Evolutionary conservation across 768 basidiomycete species (phyloP), one percentile per base, ranked within the genome.

Genomic region (Pulveroboletus sp.): DNA sequence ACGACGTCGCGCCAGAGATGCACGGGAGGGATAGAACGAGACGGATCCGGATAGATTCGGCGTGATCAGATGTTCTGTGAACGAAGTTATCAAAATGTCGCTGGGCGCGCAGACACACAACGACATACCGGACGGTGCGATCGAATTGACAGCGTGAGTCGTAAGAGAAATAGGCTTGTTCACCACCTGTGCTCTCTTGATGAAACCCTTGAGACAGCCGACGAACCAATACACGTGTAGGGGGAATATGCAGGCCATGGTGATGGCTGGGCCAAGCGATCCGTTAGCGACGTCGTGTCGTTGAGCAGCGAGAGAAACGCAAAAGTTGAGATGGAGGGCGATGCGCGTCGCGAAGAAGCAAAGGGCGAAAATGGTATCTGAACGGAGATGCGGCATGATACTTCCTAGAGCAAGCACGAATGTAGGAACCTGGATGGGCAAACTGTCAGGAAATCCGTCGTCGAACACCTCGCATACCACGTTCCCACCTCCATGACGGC

Each of bases 191-290:
- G 57, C 59, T 3, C 72, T 62, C 54, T 70, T 70, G 33, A 74
- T 30, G 53, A 80, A 76, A 1, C 79, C 78, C 51, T 68, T 69
- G 39, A 82, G 26, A 47, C 76, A 80, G 10, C 75, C 75, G 2
- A 55, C 45, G 64, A 83, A 82, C 81, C 81, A 83, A 33, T 70
- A 57, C 2, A 70, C 72, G 53, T 83, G 81, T 42, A 83, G 61
- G 8, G 77, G 73, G 32, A 79, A 69, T 26, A 79, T 73, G 41
- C 62, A 51, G 7, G 60, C 53, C 47, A 79, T 66, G 46, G 79
- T 52, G 27, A 65, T 53, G 0, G 68, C 63, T 1, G 80, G 80
- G 3, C 72, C 53, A 36, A 60, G 65, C 1, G 74, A 73, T 11
- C 73, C 71, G 0, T 51, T 57, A 4, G 71, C 60, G 31, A 59